Conservation (phyloP, 2,329 filamentous ascomycete species). For the Pseudogymnoascus sp. region DNA sequence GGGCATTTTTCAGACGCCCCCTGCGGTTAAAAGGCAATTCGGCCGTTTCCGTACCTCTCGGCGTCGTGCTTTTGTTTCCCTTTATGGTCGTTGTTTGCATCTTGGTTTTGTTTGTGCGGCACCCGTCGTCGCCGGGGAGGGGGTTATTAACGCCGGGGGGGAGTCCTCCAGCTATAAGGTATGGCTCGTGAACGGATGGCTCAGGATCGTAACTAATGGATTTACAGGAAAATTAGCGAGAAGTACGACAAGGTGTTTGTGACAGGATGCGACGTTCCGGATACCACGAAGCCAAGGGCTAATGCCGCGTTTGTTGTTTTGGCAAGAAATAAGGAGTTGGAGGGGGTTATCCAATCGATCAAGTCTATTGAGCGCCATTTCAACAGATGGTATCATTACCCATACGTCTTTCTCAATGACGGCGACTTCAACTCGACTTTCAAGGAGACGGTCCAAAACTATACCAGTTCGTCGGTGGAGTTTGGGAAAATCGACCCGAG, state of each 20-base stretch:
- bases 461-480: slow-evolving; percentile 82
- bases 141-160: slow-evolving; percentile 77
- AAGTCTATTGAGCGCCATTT: slow-evolving; percentile 98
- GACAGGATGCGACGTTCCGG: slow-evolving; percentile 76
- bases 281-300: slow-evolving; percentile 71
- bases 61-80: slow-evolving; percentile 88
- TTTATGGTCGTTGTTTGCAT: slow-evolving; percentile 87
- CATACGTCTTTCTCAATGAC: slow-evolving; percentile 97
- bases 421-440: slow-evolving; percentile 94
- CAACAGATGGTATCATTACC: slow-evolving; percentile 98
- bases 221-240: slow-evolving; percentile 82
- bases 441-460: slow-evolving; percentile 78
- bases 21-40: slow-evolving; percentile 88
- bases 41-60: slow-evolving; percentile 83
- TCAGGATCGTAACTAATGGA: neutral
- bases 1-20: slow-evolving; percentile 79
- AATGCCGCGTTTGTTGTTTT: slow-evolving; percentile 96
- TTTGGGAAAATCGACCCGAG: slow-evolving; percentile 87
- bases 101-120: slow-evolving; percentile 78
- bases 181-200: slow-evolving; percentile 24
- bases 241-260: slow-evolving; percentile 96
- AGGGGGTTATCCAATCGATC: slow-evolving; percentile 91
- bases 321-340: slow-evolving; percentile 91
- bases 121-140: slow-evolving; percentile 74
- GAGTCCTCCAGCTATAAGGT: slow-evolving; percentile 85